Evolutionary conservation across 2,329 filamentous ascomycete species (phyloP).

Genomic region (Lecanicillium sp.): DNA sequence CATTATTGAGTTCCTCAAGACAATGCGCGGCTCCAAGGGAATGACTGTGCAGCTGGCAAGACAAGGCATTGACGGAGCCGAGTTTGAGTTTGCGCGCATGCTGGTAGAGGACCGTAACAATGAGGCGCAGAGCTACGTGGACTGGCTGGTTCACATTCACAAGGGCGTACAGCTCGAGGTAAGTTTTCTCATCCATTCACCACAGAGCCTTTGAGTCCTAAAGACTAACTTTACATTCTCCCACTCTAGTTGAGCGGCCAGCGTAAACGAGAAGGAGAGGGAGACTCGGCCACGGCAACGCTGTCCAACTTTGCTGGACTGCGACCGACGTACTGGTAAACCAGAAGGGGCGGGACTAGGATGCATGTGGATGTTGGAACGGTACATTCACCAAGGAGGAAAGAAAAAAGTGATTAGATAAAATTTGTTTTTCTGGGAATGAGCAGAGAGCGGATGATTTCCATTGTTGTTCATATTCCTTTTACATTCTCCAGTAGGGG

Average conservation of each 20-base stretch:
- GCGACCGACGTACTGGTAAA: conserved; percentile 52
- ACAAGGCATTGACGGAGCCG: conserved; percentile 87
- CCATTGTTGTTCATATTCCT: too few relatives aligned
- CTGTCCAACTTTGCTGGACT: conserved; percentile 50
- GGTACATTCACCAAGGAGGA: too few relatives aligned
- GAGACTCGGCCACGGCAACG: conserved; percentile 31
- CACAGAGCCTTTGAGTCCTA: too few relatives aligned
- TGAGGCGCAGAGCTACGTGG: conserved; percentile 95
- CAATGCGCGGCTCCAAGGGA: conserved; percentile 75
- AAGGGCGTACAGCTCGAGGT: conserved; percentile 87
- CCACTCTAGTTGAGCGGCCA: conserved; percentile 58
- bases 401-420: too few relatives aligned
- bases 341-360: too few relatives aligned
- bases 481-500: too few relatives aligned
- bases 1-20: conserved; percentile 77
- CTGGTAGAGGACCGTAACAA: conserved; percentile 94
- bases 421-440: too few relatives aligned
- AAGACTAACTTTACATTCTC: not conserved
- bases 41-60: conserved; percentile 83
- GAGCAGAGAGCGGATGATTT: too few relatives aligned
- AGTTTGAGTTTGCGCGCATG: conserved; percentile 90
- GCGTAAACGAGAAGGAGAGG: conserved; percentile 58
- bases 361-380: too few relatives aligned
- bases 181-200: too few relatives aligned
- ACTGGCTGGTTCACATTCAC: conserved; percentile 95